Evolutionary conservation across 208 protist species (phyloP), one percentile per base, ranked within the genome.

Genomic region (Trypanosomatidae sp.): DNA sequence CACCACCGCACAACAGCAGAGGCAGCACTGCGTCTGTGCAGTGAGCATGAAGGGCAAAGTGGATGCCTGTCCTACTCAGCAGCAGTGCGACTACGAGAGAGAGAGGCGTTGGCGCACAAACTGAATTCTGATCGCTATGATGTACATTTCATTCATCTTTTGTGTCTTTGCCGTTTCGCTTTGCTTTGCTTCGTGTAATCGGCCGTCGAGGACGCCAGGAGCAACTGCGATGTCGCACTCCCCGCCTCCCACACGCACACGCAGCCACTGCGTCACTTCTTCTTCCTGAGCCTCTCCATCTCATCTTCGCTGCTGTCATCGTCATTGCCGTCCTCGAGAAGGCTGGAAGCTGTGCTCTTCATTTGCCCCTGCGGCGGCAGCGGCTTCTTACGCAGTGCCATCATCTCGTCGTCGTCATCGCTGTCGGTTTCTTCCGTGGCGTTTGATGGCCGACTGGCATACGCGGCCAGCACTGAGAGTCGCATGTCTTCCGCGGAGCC

Each of bases 221-320:
- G 10, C 2, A 28, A 59, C 53, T 33, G 12, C 8, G 10, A 9
- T 59, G 53, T 59, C 53, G 8, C 10, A 12, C 58, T n/a, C 15
- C 15, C 36, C 15, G 10, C 19, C 33, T 15, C 33, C 9, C 19
- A n/a, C 13, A 9, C 47, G 17, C 28, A 2, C 55, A n/a, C 8
- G 13, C 58, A n/a, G 58, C 36, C 15, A 19, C 58, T 39, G 56
- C 28, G 17, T 68, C 28, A 71, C 49, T 68, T 80, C 39, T 50
- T 75, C 39, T 66, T 65, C 62, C 43, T 66, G 58, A 84, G 74
- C 70, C 44, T n/a, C 60, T 75, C 77, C 83, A 88, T 88, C 60
- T 88, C 81, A 62, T 87, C 82, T 12, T 87, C 82, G 39, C 71
- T 74, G 47, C 70, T 76, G n/a, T 76, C 73, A 15, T 82, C 71